Conservation (phyloP, 345 rosid species). For the Melaleuca alternifolia region DNA sequence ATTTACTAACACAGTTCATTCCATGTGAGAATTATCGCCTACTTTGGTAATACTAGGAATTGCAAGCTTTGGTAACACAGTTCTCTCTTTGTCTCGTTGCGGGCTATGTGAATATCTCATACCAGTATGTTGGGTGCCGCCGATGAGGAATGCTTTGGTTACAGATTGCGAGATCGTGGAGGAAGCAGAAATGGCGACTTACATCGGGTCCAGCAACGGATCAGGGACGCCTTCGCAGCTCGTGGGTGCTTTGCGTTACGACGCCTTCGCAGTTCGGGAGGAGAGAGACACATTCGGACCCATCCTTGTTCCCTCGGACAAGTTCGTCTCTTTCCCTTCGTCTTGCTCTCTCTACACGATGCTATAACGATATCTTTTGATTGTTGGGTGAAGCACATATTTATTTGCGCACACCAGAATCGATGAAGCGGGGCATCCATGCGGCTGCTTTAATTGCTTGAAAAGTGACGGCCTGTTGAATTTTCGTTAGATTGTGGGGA, state of each 20-base stretch:
- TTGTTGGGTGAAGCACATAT: neutral
- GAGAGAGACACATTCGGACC: constrained; percentile 96
- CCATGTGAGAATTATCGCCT: neutral
- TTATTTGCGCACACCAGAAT: neutral
- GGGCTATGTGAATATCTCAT: neutral
- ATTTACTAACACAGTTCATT: neutral
- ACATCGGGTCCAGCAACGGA: constrained; percentile 34
- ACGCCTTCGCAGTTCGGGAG: constrained; percentile 54
- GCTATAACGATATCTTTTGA: neutral
- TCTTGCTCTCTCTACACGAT: neutral
- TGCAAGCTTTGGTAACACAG: too few relatives aligned
- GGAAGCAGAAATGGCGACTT: constrained; percentile 40
- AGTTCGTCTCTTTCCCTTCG: constrained; percentile 19
- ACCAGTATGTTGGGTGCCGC: neutral
- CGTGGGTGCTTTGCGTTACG: constrained; percentile 25
- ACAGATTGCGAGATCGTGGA: neutral
- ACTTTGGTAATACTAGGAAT: too few relatives aligned
- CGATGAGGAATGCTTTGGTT: neutral
- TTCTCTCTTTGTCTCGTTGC: neutral
- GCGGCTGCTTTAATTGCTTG: neutral
- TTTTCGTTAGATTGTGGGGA: constrained; percentile 62
- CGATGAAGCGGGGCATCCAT: neutral
- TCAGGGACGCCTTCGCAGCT: constrained; percentile 19
- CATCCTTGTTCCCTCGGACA: constrained; percentile 75
- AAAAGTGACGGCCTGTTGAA: neutral